Evolutionary conservation across 495 filamentous ascomycete genomes (phyloP).

Genomic region (Articulospora tetracladia): DNA sequence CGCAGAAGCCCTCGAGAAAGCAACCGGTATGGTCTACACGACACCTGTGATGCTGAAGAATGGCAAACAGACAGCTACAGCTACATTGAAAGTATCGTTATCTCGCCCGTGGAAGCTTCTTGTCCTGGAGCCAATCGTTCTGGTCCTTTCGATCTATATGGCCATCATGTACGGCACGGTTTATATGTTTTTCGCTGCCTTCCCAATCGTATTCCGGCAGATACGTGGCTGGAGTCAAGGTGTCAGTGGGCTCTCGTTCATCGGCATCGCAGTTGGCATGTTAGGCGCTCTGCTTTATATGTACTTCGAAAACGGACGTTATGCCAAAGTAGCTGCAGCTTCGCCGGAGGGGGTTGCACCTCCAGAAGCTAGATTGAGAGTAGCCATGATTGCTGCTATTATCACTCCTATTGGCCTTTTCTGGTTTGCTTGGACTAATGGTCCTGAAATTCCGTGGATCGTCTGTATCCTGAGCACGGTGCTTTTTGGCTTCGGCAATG

Average conservation of each 20-base stretch:
- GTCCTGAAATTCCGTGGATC: conserved; percentile 54
- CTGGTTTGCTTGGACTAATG: conserved; percentile 58
- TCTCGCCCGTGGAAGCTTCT: conserved; percentile 51
- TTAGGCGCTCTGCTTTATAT: conserved; percentile 52
- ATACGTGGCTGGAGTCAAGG: conserved; percentile 69
- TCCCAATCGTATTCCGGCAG: conserved; percentile 73
- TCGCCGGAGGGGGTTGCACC: conserved; percentile 48
- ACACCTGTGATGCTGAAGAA: conserved; percentile 39
- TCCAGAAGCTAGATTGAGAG: conserved; percentile 73
- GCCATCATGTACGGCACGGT: conserved; percentile 67
- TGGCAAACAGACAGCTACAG: conserved; percentile 30
- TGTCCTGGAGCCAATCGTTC: conserved; percentile 76
- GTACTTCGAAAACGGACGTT: conserved; percentile 60
- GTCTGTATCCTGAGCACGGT: conserved; percentile 57
- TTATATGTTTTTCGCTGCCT: conserved; percentile 88
- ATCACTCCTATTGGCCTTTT: conserved; percentile 69
- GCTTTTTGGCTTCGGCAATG: conserved; percentile 72
- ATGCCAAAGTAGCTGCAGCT: conserved; percentile 52
- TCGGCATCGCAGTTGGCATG: conserved; percentile 76
- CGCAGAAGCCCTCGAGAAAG: conserved; percentile 59
- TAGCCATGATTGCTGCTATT: conserved; percentile 62
- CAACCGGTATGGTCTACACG: conserved; percentile 61
- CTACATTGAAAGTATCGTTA: conserved; percentile 41
- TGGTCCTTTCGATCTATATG: conserved; percentile 70
- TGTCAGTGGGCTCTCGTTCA: conserved; percentile 72